Evolutionary conservation across 139 green algal species (phyloP).

Genomic region (Eudorina sp.): DNA sequence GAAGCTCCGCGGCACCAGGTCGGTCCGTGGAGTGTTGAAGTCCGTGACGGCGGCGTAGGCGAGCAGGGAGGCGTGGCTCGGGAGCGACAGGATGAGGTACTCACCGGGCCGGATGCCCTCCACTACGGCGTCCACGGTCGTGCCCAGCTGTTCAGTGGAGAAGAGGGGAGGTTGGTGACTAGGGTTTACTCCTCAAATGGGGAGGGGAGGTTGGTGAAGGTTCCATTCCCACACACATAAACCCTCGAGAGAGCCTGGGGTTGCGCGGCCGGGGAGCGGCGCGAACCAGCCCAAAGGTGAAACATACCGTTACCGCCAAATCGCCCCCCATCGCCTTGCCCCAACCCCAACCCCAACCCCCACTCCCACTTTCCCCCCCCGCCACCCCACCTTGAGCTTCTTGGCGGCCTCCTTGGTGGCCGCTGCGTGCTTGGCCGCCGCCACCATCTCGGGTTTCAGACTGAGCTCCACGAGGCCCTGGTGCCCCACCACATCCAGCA

Average conservation of each 20-base stretch:
- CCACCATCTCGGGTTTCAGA: conserved; percentile 25
- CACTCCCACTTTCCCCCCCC: too few species aligned
- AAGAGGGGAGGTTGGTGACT: too few species aligned
- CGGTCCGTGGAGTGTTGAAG: conserved; percentile 74
- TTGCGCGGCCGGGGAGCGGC: too few species aligned
- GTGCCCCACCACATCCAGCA: conserved; percentile 79
- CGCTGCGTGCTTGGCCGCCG: not conserved
- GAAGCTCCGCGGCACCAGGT: conserved; percentile 29
- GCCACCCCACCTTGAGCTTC: conserved; percentile 16
- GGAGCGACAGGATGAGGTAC: conserved; percentile 72
- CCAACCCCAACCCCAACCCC: too few species aligned
- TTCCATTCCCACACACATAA: too few species aligned
- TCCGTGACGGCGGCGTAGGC: conserved; percentile 76
- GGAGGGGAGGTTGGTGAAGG: too few species aligned
- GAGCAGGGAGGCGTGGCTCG: conserved; percentile 58
- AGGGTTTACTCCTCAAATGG: too few species aligned
- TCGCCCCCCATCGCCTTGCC: too few species aligned
- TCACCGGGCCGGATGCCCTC: conserved; percentile 51
- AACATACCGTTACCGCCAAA: too few species aligned
- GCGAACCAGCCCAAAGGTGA: too few species aligned
- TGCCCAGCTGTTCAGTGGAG: too few species aligned
- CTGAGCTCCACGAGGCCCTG: conserved; percentile 40
- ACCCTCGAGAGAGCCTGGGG: too few species aligned
- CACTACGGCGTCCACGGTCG: conserved; percentile 61
- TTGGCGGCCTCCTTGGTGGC: not conserved